Evolutionary conservation across 352 stramenopile species (phyloP), one percentile per base, ranked within the genome.

Genomic region (Plasmopara muralis): DNA sequence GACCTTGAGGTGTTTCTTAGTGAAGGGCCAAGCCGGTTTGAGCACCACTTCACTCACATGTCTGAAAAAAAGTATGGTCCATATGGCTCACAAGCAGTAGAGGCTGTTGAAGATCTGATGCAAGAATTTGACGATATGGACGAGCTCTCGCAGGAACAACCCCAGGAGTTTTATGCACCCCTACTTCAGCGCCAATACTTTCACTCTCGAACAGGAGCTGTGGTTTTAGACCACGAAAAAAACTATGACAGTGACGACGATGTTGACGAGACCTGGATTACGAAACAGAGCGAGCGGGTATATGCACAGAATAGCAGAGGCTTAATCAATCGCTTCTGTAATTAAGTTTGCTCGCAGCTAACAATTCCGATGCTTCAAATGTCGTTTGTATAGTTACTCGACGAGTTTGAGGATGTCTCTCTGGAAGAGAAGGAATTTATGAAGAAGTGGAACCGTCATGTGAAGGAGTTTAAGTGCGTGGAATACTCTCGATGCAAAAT

Each of bases 401-500:
- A 95, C 48, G 84, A 95, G 50, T 95, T 93, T 47, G 82, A 95
- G 54, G 84, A 95, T 41, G 84, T 95, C 0, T 75, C 84, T 28
- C 55, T 91, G 29, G 83, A 93, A 56, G 83, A 93, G 47, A 93
- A 93, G 47, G 80, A 89, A 47, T 89, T 94, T 50, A 94, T 94
- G 84, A 94, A 94, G 66, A 88, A 86, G 60, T 94, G 84, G 84
- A 94, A 94, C 60, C 82, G 82, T 42, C 81, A 91, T 47, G 72
- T 88, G 16, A 87, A 89, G 53, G 70, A 87, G 43, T 78, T 85
- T 53, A 80, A 70, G 79, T 90, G 50, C 14, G 48, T 55, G 47
- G 16, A 38, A 56, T 66, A 25, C 9, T 39, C 6, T 28, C n/a
- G 3, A 41, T 41, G n/a, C 8, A 16, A 41, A 16, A 35, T 35